Evolutionary conservation across 495 filamentous ascomycete genomes (phyloP).

Genomic region (Aspergillus homomorphus): DNA sequence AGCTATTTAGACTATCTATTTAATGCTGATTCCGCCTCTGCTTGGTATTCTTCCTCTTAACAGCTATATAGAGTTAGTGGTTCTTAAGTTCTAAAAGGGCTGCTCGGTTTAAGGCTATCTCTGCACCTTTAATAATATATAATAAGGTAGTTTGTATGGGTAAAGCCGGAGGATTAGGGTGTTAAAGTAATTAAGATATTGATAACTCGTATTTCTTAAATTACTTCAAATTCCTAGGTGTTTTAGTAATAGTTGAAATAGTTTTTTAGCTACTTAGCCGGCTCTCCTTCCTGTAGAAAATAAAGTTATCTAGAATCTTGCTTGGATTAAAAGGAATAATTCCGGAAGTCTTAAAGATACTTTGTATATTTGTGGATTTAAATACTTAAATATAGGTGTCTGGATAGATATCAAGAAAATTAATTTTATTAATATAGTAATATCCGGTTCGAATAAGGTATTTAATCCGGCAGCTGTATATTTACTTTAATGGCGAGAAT

Average conservation of each 20-base stretch:
- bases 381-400: slow-evolving; percentile 7
- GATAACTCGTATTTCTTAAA: not conserved
- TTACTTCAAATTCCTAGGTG: too few relatives aligned
- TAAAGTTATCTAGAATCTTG: slow-evolving; percentile 7
- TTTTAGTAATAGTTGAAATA: not conserved
- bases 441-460: slow-evolving; percentile 9
- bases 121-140: not conserved
- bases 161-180: not conserved
- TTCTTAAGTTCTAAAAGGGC: not conserved
- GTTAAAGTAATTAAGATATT: not conserved
- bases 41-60: too few relatives aligned
- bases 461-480: slow-evolving; percentile 10
- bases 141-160: not conserved
- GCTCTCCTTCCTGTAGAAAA: not conserved
- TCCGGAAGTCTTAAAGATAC: too few relatives aligned
- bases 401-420: slow-evolving; percentile 16
- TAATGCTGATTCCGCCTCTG: too few relatives aligned
- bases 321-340: too few relatives aligned
- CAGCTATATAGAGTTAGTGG: not conserved
- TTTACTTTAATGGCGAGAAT: slow-evolving; percentile 8
- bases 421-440: slow-evolving; percentile 18
- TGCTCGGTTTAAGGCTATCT: not conserved
- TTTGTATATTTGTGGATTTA: slow-evolving; percentile 12
- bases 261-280: not conserved
- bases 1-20: too few relatives aligned